These are phyloP conservation scores for Neurospora hispaniola DNA, from an alignment of 495 filamentous ascomycete species.

Conservation along the genomic window DNA sequence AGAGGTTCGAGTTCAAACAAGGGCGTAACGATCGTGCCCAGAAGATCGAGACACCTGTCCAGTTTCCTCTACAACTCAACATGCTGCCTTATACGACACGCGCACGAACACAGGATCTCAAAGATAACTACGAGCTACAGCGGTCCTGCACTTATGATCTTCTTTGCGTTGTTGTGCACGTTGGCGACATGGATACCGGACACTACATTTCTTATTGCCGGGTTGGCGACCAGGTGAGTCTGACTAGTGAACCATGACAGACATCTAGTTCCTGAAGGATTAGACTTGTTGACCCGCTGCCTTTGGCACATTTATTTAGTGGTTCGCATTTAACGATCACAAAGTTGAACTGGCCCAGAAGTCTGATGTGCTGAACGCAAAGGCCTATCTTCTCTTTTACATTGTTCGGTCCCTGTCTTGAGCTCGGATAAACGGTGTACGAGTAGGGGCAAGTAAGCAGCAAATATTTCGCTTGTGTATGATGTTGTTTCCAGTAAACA, in stretches of 20 bases:
- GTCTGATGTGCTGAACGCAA: conserved; percentile 65
- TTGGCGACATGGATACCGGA: conserved; percentile 74
- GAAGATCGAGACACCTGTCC: conserved; percentile 72
- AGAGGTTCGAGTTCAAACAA: conserved; percentile 72
- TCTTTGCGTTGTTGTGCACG: conserved; percentile 74
- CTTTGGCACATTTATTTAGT: conserved; percentile 33
- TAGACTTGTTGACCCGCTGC: neutral
- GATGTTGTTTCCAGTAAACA: neutral
- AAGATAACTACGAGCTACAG: conserved; percentile 36
- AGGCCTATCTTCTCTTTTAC: conserved; percentile 86
- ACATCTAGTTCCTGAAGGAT: neutral
- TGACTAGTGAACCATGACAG: neutral
- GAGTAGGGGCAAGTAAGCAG: neutral
- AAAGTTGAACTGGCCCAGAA: conserved; percentile 71
- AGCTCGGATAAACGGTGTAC: neutral
- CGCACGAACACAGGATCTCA: conserved; percentile 29
- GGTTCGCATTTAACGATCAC: conserved; percentile 89
- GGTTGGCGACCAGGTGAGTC: conserved; percentile 60
- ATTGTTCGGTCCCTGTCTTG: conserved; percentile 50
- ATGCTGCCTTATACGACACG: conserved; percentile 78
- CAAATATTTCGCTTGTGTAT: neutral
- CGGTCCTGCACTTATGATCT: conserved; percentile 66
- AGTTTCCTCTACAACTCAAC: conserved; percentile 76
- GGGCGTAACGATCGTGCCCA: conserved; percentile 46
- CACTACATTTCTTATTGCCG: conserved; percentile 85